phyloP scores from a whole-genome alignment of 192 early-diverging fungal genomes.

The Kickxella alabastrina region DNA sequence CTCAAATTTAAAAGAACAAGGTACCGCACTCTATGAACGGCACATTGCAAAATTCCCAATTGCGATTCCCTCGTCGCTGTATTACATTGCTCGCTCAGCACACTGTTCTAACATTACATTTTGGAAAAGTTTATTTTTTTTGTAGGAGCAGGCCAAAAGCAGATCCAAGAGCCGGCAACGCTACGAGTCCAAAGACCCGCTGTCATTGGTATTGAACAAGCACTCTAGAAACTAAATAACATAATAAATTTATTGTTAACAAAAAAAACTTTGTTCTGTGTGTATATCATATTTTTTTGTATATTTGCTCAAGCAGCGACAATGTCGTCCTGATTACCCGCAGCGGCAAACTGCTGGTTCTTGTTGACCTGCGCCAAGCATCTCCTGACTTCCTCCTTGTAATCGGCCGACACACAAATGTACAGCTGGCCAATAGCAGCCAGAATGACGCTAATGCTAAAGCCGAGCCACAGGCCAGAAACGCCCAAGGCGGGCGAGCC shows the following conservation, averaged over 20 bases:
- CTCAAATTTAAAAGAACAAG: too few relatives aligned
- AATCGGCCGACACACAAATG: constrained; percentile 3
- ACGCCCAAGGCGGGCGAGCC: constrained; percentile 2
- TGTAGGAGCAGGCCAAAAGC: background rate
- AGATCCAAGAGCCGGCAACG: background rate
- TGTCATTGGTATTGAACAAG: constrained; percentile 15
- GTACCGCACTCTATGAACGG: too few relatives aligned
- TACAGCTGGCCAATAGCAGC: constrained; percentile 1
- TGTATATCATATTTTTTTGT: background rate
- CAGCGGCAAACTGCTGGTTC: constrained; percentile 23
- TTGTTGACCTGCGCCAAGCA: constrained; percentile 42
- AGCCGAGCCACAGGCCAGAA: constrained; percentile 21
- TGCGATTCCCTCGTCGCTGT: too few relatives aligned
- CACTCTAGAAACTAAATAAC: background rate
- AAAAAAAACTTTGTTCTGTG: too few relatives aligned
- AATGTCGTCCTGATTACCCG: constrained; percentile 4
- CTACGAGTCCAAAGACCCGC: constrained; percentile 18
- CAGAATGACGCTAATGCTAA: background rate
- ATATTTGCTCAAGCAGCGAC: background rate
- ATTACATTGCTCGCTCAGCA: too few relatives aligned
- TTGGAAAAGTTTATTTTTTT: too few relatives aligned
- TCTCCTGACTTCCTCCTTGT: constrained; percentile 2
- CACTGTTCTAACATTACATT: too few relatives aligned
- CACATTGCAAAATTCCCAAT: too few relatives aligned
- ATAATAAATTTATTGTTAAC: constrained; percentile 32